phyloP scores from a whole-genome alignment of 495 filamentous ascomycete genomes.

The Collariella sp. region DNA sequence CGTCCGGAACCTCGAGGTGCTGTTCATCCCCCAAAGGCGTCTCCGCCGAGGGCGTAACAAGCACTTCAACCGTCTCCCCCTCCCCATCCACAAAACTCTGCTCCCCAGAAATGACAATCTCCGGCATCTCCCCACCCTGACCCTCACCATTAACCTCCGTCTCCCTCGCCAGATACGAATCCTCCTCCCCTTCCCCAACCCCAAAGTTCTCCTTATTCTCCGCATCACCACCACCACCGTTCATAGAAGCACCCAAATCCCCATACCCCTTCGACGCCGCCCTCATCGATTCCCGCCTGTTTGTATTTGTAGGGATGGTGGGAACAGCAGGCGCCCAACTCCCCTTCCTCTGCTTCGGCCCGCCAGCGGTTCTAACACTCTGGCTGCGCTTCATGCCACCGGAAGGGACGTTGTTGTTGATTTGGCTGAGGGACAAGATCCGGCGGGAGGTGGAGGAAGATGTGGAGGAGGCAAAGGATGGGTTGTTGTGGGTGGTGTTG shows the following conservation, averaged over 20 bases:
- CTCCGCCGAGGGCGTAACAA: neutral
- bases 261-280: constrained; percentile 35
- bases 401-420: constrained; percentile 61
- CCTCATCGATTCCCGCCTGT: no score
- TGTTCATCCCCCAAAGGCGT: neutral
- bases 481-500: neutral
- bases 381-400: constrained; percentile 54
- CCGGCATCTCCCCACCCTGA: constrained; percentile 17
- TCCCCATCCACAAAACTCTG: neutral
- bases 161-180: constrained; percentile 17
- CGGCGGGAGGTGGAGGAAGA: constrained; percentile 40
- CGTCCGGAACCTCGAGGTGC: neutral
- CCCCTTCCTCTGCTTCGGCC: constrained; percentile 52
- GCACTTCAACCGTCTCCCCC: neutral
- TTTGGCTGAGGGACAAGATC: constrained; percentile 82
- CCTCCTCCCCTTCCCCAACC: constrained; percentile 40
- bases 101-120: constrained; percentile 12
- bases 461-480: no score
- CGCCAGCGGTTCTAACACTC: constrained; percentile 49
- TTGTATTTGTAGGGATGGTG: no score
- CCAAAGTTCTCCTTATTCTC: constrained; percentile 33
- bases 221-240: neutral
- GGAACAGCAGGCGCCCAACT: constrained; percentile 49
- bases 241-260: constrained; percentile 24
- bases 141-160: neutral